Conservation (phyloP, 441 rosid genomes). For the Adansonia gregorii region DNA sequence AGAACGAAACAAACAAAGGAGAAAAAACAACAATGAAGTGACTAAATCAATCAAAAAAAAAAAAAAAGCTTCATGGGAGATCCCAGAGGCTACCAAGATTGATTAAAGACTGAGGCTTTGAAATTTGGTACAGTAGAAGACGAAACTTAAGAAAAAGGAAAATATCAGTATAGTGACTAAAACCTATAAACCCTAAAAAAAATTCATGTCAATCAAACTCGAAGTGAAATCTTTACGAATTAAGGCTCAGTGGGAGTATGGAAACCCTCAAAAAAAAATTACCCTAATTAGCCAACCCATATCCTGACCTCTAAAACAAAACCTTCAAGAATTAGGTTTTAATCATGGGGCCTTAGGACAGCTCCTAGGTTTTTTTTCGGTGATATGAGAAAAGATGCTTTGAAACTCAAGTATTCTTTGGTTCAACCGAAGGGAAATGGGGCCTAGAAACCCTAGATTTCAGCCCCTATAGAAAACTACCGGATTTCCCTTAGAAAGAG, state of each 20-base stretch:
- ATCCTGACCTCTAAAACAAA: conserved; percentile 7
- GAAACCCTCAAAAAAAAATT: background rate
- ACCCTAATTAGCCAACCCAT: conserved; percentile 13
- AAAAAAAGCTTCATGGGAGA: background rate
- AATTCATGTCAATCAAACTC: conserved; percentile 22
- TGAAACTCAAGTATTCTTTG: background rate
- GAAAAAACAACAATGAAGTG: conserved; percentile 6
- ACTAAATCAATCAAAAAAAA: conserved; percentile 14
- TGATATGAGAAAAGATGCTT: background rate
- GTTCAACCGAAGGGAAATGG: background rate
- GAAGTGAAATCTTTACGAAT: background rate
- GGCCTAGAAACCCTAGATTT: conserved; percentile 7
- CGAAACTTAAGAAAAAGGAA: conserved; percentile 15
- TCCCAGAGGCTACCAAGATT: background rate
- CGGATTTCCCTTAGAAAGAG: background rate
- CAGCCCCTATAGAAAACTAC: background rate
- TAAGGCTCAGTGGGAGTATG: background rate
- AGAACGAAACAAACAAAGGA: background rate
- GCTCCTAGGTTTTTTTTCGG: background rate
- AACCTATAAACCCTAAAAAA: conserved; percentile 16
- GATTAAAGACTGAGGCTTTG: background rate
- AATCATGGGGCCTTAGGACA: background rate
- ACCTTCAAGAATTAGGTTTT: conserved; percentile 13
- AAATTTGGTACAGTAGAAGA: conserved; percentile 14
- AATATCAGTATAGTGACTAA: background rate